These are phyloP conservation scores for Sistotremastrum suecicum DNA, from an alignment of 768 basidiomycete species.

Conservation along the genomic window DNA sequence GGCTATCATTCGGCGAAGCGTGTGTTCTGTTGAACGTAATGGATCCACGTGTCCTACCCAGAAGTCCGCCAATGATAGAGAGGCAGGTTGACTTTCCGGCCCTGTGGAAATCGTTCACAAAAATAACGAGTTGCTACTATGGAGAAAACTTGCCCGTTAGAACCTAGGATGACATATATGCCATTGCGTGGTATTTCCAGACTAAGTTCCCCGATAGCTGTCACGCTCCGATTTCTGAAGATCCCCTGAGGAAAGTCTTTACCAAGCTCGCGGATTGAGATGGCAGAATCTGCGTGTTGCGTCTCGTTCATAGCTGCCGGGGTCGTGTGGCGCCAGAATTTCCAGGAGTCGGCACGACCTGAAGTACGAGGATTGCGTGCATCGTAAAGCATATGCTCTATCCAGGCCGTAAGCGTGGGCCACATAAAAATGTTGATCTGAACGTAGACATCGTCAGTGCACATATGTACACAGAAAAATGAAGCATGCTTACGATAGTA, in stretches of 20 bases:
- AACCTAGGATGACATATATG: conserved; percentile 66
- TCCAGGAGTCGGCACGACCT: conserved; percentile 9
- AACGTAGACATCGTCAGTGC: background rate
- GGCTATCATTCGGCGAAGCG: conserved; percentile 21
- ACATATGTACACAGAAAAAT: background rate
- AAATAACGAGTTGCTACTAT: background rate
- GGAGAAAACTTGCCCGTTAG: conserved; percentile 39
- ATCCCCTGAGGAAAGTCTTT: conserved; percentile 42
- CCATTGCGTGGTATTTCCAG: conserved; percentile 57
- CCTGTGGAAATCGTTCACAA: conserved; percentile 18
- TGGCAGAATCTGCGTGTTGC: conserved; percentile 29
- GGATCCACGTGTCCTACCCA: conserved; percentile 42
- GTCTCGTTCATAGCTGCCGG: background rate
- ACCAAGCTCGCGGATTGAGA: conserved; percentile 44
- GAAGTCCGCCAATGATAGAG: conserved; percentile 50
- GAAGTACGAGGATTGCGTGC: conserved; percentile 23
- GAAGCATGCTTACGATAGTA: conserved; percentile 35
- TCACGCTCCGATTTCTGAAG: conserved; percentile 38
- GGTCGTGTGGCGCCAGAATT: conserved; percentile 9
- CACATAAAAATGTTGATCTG: conserved; percentile 64
- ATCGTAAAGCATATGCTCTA: conserved; percentile 52
- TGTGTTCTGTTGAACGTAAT: conserved; percentile 41
- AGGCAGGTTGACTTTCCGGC: conserved; percentile 68
- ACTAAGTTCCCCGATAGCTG: conserved; percentile 51
- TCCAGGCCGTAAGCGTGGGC: conserved; percentile 47